Evolutionary conservation across 371 early-diverging fungal genomes (phyloP), one percentile per base, ranked within the genome.

Genomic region (Mortierella sp.): DNA sequence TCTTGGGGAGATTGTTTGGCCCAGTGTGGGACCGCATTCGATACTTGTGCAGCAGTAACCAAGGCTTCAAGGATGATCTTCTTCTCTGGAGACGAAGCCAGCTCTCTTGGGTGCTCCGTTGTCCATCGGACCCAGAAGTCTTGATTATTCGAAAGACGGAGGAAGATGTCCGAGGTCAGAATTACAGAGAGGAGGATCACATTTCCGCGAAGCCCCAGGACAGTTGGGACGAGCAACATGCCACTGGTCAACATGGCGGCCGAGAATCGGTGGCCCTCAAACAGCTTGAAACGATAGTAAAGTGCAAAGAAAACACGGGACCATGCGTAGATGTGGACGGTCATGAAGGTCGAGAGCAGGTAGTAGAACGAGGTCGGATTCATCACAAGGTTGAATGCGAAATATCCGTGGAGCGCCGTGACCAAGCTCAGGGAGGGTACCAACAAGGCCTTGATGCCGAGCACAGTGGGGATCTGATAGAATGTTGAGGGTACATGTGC

Each of bases 321-420:
- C 76, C 76, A 75, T 44, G 76, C 76, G 26, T 75, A 75, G 54
- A 75, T 75, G 56, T 75, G 76, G 23, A 75, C 76, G n/a, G 76
- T 75, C 60, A 75, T 41, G 30, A 69, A 75, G 23, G 61, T 69
- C 21, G 76, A 68, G 21, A 64, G 41, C 47, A 75, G 76, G 31
- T 75, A 75, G 34, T 75, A 64, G 43, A 64, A 68, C 12, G 76
- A 75, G 6, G 69, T 68, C 15, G 76, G 76, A 53, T 75, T 69
- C 53, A 69, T 26, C 24, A 49, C 64, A 26, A 75, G 43, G 50
- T 69, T 68, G 43, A 69, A n/a, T 5, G 76, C 76, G 52, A 60
- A 75, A 44, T 75, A 75, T 46, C 64, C 69, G 31, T 75, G 76
- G 12, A 75, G 53, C 14, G 60, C 76, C 6, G 76, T 69, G 48